Base-by-base conservation (phyloP, 805 yeast species). In the Ogataea populi-albae region DNA sequence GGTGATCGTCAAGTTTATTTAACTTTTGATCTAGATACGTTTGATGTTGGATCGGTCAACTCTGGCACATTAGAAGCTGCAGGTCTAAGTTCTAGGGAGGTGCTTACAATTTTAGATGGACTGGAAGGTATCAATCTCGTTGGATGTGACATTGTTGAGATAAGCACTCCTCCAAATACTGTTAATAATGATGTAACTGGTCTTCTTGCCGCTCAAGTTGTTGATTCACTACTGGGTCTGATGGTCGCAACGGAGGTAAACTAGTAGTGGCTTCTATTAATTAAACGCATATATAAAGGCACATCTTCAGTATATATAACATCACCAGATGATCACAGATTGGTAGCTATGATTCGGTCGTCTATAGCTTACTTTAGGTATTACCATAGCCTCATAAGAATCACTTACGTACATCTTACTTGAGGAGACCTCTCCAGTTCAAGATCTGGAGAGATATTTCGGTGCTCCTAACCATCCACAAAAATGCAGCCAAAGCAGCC, bases 31-130 rank as follows among this genome's bases (percentile, higher is more conserved):
- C 70, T 77, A 30, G 87, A 80, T 52, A 83, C 79, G 2, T 65
- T 83, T 41, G 93, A 83, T 52, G 88, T 88, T 0, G 62, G 68
- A 33, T 86, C 86, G 3, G 85, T 89, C 11, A 89, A 85, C 1
- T 82, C 91, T 0, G 93, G 93, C 7, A 83, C 93, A 4, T 74
- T 81, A 47, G 93, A 83, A 52, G 75, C 73, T 4, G 93, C 88
- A 11, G 93, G 93, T 3, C 73, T 81, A 68, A 69, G 78, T 10
- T 65, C 81, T 1, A 65, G 91, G 30, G 91, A 83, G 52, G 61
- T 32, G 5, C 9, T 24, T 12, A 25, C 44, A 2, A 36, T 40
- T 22, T 29, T 83, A 28, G 80, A 84, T 37, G 77, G 75, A 1
- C 59, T 84, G 12, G 78, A 75, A 30, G 77, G 76, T 1, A 58